Evolutionary conservation across 345 rosid genomes (phyloP).

Genomic region (Bruguiera parviflora): DNA sequence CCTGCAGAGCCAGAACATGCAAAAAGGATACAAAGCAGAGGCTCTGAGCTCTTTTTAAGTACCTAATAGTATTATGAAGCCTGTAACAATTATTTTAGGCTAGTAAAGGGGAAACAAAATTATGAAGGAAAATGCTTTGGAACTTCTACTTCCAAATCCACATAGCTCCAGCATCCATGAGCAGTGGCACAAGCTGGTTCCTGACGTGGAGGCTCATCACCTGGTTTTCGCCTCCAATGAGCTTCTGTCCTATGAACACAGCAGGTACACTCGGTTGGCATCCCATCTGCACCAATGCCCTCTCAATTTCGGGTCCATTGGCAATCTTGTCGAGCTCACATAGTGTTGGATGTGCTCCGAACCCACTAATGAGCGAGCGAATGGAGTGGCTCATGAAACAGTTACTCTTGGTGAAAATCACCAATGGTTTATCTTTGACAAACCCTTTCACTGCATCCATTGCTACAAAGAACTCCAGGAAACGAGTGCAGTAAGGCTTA

Average conservation of each 20-base stretch:
- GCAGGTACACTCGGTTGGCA: slow-evolving; percentile 26
- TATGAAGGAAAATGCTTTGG: not conserved
- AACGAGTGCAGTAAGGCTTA: not conserved
- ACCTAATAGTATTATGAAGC: not conserved
- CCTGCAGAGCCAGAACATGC: not conserved
- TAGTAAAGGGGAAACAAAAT: not conserved
- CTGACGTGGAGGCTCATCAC: slow-evolving; percentile 30
- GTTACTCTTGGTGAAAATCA: slow-evolving; percentile 30
- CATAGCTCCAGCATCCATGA: slow-evolving; percentile 29
- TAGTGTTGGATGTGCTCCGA: slow-evolving; percentile 32
- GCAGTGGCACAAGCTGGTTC: slow-evolving; percentile 30
- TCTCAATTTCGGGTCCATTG: slow-evolving; percentile 25
- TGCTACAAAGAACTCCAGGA: not conserved
- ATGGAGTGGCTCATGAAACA: slow-evolving; percentile 39
- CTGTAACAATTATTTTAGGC: not conserved
- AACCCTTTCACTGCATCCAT: slow-evolving; percentile 26
- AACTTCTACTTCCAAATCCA: slow-evolving; percentile 21
- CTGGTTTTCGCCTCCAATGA: slow-evolving; percentile 24
- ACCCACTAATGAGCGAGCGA: slow-evolving; percentile 21
- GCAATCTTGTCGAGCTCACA: slow-evolving; percentile 29
- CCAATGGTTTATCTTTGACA: slow-evolving; percentile 23
- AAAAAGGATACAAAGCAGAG: not conserved
- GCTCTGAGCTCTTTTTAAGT: too few species aligned
- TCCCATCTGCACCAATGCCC: slow-evolving; percentile 26
- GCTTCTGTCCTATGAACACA: slow-evolving; percentile 29